Evolutionary conservation across 202 grass and related monocot species (phyloP).

Genomic region (Carex sylvatica): DNA sequence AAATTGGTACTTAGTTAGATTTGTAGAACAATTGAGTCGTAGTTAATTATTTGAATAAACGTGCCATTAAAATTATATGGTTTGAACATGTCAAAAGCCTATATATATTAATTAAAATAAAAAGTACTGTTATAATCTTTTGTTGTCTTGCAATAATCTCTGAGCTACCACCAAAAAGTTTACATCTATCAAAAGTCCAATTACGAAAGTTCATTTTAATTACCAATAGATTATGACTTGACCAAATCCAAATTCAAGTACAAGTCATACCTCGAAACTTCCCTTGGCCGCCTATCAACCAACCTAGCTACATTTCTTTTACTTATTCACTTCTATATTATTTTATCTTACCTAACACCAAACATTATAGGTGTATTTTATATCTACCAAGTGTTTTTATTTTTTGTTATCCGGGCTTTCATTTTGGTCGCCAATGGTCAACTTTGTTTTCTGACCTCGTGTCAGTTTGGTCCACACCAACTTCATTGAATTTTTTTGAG

Average conservation of each 20-base stretch:
- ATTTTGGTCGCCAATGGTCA: not conserved
- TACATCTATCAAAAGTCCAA: not conserved
- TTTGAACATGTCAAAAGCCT: too few relatives aligned
- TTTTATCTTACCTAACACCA: not conserved
- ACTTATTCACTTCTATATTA: not conserved
- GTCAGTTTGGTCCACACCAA: too few relatives aligned
- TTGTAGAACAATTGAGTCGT: not conserved
- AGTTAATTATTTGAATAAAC: not conserved
- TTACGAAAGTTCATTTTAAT: not conserved
- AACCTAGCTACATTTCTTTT: slow-evolving; percentile 3
- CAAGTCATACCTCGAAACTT: slow-evolving; percentile 22
- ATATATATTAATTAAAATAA: too few relatives aligned
- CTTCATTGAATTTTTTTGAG: too few relatives aligned
- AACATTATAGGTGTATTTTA: not conserved
- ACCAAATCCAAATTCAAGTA: not conserved
- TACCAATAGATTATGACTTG: slow-evolving; percentile 8
- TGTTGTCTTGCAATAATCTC: not conserved
- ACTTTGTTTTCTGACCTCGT: not conserved
- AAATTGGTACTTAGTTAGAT: not conserved
- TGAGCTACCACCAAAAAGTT: not conserved
- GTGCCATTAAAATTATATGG: not conserved
- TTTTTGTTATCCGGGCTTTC: too few relatives aligned
- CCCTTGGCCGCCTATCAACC: not conserved
- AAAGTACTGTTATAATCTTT: not conserved
- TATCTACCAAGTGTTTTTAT: too few relatives aligned